Percentiles rank a stretch among this genome's conserved stretches.
Conservation (phyloP, 768 basidiomycete genomes). For the Lyophyllum shimeji region DNA sequence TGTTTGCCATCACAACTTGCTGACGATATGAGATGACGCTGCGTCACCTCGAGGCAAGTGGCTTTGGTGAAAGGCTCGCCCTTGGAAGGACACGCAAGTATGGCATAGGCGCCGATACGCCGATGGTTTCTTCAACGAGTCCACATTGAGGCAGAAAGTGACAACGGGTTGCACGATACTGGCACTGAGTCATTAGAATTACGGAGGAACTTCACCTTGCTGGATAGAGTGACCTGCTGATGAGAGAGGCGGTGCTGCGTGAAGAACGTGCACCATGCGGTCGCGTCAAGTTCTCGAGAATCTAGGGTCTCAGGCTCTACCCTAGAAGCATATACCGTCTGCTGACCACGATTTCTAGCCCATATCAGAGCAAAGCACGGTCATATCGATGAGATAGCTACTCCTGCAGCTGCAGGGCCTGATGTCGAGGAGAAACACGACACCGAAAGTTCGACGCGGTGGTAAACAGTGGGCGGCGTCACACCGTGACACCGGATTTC, state of each 20-base stretch:
- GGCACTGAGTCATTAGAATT: neutral
- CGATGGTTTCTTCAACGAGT: too few species aligned
- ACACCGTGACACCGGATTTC: neutral
- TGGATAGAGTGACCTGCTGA: neutral
- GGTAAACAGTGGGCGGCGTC: neutral
- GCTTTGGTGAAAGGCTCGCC: too few species aligned
- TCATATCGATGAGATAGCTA: neutral
- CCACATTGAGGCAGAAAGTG: too few species aligned
- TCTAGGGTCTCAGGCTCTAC: neutral
- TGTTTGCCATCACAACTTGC: too few species aligned
- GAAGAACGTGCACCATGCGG: neutral
- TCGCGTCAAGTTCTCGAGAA: neutral
- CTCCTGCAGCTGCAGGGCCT: neutral
- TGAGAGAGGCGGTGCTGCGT: neutral
- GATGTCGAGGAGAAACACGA: neutral
- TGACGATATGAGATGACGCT: too few species aligned
- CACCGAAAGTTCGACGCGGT: neutral
- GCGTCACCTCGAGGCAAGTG: too few species aligned
- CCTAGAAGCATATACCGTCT: neutral
- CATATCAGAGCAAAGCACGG: neutral
- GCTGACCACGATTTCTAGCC: neutral
- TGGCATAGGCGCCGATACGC: too few species aligned
- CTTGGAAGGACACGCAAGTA: too few species aligned
- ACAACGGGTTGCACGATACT: too few species aligned
- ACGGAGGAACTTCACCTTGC: neutral